Percentiles rank a stretch among this genome's conserved stretches.
Conservation (phyloP, 148 eudicot species). For the Euryodendron excelsum region DNA sequence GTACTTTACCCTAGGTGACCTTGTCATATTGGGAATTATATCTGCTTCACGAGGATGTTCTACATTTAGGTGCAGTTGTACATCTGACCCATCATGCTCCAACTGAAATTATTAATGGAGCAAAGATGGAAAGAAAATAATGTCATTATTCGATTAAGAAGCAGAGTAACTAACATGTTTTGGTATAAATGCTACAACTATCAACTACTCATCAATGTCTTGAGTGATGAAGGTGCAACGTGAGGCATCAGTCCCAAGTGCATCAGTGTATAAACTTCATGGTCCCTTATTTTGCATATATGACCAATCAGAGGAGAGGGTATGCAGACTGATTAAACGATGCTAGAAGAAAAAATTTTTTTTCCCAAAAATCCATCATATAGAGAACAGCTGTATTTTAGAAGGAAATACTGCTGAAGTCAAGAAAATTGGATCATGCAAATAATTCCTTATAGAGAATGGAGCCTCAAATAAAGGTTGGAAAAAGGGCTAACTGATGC, state of each 20-base stretch:
- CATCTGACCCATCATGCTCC: slow-evolving; percentile 94
- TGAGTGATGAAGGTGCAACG: not conserved
- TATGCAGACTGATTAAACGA: not conserved
- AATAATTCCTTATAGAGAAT: not conserved
- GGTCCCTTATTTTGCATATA: not conserved
- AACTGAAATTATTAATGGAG: slow-evolving; percentile 37
- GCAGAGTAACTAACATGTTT: not conserved
- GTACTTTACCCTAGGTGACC: slow-evolving; percentile 76
- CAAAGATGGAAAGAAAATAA: slow-evolving; percentile 4
- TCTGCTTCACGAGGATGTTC: slow-evolving; percentile 62
- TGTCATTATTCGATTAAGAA: slow-evolving; percentile 2
- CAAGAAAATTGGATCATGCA: not conserved
- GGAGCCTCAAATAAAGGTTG: not conserved
- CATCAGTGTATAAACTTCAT: not conserved
- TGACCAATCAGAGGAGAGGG: not conserved
- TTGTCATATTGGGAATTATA: slow-evolving; percentile 83
- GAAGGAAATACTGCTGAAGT: not conserved
- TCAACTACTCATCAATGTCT: not conserved
- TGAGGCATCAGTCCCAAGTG: not conserved
- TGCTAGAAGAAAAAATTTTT: not conserved
- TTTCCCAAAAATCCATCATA: not conserved
- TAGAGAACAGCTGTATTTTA: not conserved
- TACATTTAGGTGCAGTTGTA: slow-evolving; percentile 80
- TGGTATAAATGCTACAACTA: not conserved
- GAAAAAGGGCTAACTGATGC: not conserved